Percentiles rank a stretch among this genome's conserved stretches.
Evolutionary conservation across 148 eudicot species (phyloP).

Genomic region (Cornus kousa): DNA sequence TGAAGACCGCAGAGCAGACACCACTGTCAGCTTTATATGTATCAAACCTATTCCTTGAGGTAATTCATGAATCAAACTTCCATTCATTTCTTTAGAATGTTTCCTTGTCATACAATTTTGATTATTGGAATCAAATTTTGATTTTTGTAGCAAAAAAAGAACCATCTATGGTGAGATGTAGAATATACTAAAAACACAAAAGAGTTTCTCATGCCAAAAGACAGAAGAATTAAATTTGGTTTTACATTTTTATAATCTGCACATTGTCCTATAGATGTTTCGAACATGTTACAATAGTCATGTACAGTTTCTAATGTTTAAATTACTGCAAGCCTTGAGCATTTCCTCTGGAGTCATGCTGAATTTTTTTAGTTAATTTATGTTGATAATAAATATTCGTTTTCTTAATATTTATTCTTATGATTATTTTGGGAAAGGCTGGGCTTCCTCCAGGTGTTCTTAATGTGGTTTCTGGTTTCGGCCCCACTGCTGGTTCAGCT

Average conservation of each 20-base stretch:
- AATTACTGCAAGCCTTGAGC: no score
- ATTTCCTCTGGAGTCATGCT: not conserved
- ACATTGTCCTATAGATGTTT: not conserved
- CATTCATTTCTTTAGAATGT: not conserved
- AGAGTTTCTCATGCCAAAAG: not conserved
- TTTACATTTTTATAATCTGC: not conserved
- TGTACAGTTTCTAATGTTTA: not conserved
- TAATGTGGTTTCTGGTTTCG: constrained; percentile 58
- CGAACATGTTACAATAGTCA: not conserved
- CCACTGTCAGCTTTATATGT: constrained; percentile 60
- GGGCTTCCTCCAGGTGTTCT: constrained; percentile 67
- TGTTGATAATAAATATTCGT: not conserved
- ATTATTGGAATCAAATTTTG: not conserved
- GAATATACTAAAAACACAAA: not conserved
- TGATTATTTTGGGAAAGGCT: constrained; percentile 31
- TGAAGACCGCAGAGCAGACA: constrained; percentile 65
- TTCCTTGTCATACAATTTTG: not conserved
- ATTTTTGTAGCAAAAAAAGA: not conserved
- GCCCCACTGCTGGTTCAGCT: constrained; percentile 64
- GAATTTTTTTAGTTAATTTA: not conserved
- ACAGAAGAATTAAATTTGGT: not conserved
- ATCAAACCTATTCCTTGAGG: constrained; percentile 58
- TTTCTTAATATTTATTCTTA: not conserved
- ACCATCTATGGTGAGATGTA: not conserved
- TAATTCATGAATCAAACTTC: constrained; percentile 12